Percentiles rank a stretch among this genome's conserved stretches.
Evolutionary conservation across 139 green algal genomes (phyloP).

Genomic region (Marvania coccoides): DNA sequence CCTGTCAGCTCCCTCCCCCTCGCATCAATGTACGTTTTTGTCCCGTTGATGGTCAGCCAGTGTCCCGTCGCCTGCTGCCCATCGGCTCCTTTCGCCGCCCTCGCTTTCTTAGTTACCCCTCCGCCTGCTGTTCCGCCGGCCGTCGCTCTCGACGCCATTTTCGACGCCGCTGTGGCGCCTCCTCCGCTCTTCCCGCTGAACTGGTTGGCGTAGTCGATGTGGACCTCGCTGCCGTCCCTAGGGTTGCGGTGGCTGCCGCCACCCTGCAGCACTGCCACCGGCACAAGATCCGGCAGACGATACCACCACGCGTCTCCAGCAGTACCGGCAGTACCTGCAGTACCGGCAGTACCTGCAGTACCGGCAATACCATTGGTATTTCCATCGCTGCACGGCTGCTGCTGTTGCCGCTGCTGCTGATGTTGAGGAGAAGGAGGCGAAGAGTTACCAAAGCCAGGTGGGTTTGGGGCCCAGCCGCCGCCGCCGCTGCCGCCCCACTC

Average conservation of each 20-base stretch:
- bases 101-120: background rate
- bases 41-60: background rate
- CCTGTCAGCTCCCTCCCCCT: background rate
- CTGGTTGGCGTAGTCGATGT: constrained; percentile 13
- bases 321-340: too few relatives aligned
- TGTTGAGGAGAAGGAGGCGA: too few relatives aligned
- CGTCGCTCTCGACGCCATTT: background rate
- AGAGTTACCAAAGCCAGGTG: too few relatives aligned
- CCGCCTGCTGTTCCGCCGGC: background rate
- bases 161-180: background rate
- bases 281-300: constrained; percentile 1
- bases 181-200: constrained; percentile 1
- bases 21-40: background rate
- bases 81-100: background rate
- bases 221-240: constrained; percentile 1
- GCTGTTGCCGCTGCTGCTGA: too few relatives aligned
- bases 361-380: too few relatives aligned
- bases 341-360: too few relatives aligned
- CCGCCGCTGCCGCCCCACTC: too few relatives aligned
- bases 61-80: background rate
- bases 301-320: too few relatives aligned
- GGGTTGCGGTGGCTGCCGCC: background rate
- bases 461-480: too few relatives aligned
- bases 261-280: background rate
- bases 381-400: too few relatives aligned